Percentiles rank a stretch among this genome's conserved stretches.
Conservation (phyloP, 176 grass and related monocot genomes). For the Luzula sylvatica region DNA sequence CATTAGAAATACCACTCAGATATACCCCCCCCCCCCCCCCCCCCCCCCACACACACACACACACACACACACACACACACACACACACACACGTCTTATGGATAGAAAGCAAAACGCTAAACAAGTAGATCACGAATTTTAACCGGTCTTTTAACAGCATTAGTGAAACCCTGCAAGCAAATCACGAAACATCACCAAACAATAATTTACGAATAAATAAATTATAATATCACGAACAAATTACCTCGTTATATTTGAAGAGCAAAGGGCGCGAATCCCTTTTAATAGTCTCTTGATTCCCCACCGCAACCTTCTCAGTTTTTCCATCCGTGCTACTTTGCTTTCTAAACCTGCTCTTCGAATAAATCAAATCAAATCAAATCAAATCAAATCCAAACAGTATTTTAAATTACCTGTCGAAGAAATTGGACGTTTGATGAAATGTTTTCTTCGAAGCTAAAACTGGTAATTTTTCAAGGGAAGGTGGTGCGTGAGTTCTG, state of each 20-base stretch:
- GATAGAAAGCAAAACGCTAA: too few species aligned
- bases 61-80: too few species aligned
- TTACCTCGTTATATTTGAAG: slow-evolving; percentile 98
- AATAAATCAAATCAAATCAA: slow-evolving; percentile 3
- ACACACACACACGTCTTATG: too few species aligned
- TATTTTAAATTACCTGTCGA: slow-evolving; percentile 94
- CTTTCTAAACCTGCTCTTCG: slow-evolving; percentile 61
- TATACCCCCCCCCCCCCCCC: too few species aligned
- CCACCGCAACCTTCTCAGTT: slow-evolving; percentile 11
- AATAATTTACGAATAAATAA: too few species aligned
- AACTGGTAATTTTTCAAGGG: slow-evolving; percentile 13
- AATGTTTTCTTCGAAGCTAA: slow-evolving; percentile 41
- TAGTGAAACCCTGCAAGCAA: slow-evolving; percentile 83
- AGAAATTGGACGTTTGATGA: slow-evolving; percentile 40
- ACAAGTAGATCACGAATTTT: slow-evolving; percentile 73
- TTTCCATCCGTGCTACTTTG: slow-evolving; percentile 32
- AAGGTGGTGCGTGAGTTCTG: slow-evolving; percentile 8
- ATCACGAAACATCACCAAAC: slow-evolving; percentile 6
- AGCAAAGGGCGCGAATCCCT: slow-evolving; percentile 70
- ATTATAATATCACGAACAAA: neutral
- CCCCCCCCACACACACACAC: too few species aligned
- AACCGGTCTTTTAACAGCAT: slow-evolving; percentile 90
- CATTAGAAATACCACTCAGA: too few species aligned
- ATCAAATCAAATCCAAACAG: slow-evolving; percentile 10
- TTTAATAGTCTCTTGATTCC: slow-evolving; percentile 40